These are phyloP conservation scores for Aspergillus cavernicola DNA, from an alignment of 495 filamentous ascomycete species.

Conservation along the genomic window DNA sequence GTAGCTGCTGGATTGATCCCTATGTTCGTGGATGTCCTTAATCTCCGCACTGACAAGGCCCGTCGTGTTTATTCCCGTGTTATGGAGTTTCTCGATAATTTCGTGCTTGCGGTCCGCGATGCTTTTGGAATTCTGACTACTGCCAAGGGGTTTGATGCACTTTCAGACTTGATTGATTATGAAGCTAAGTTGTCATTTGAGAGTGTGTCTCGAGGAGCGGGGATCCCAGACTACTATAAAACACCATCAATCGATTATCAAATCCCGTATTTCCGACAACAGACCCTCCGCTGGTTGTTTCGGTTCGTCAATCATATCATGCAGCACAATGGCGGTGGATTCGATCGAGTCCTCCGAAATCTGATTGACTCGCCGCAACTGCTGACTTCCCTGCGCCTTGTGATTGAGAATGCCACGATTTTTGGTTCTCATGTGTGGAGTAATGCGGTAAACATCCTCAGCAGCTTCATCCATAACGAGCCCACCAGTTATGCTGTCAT, in stretches of 20 bases:
- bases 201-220: conserved; percentile 59
- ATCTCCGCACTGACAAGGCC: conserved; percentile 75
- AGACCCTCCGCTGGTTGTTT: conserved; percentile 87
- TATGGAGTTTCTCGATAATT: conserved; percentile 78
- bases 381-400: conserved; percentile 68
- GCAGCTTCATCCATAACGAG: conserved; percentile 97
- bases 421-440: conserved; percentile 96
- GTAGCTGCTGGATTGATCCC: conserved; percentile 84
- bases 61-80: conserved; percentile 76
- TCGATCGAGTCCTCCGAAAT: conserved; percentile 86
- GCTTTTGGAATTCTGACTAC: conserved; percentile 75
- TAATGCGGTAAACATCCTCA: conserved; percentile 81
- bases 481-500: conserved; percentile 96
- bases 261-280: conserved; percentile 87
- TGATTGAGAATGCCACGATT: conserved; percentile 71
- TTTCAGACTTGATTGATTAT: conserved; percentile 77
- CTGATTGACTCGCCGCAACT: conserved; percentile 88
- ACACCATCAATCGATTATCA: conserved; percentile 84
- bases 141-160: conserved; percentile 77
- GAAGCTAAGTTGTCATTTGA: conserved; percentile 71
- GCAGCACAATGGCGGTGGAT: conserved; percentile 76
- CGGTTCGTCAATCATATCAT: conserved; percentile 96
- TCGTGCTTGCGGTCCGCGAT: conserved; percentile 75
- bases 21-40: conserved; percentile 84
- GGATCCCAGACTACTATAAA: conserved; percentile 73